These are phyloP conservation scores for Erigeron canadensis DNA, from an alignment of 129 eudicot species.

Conservation along the genomic window DNA sequence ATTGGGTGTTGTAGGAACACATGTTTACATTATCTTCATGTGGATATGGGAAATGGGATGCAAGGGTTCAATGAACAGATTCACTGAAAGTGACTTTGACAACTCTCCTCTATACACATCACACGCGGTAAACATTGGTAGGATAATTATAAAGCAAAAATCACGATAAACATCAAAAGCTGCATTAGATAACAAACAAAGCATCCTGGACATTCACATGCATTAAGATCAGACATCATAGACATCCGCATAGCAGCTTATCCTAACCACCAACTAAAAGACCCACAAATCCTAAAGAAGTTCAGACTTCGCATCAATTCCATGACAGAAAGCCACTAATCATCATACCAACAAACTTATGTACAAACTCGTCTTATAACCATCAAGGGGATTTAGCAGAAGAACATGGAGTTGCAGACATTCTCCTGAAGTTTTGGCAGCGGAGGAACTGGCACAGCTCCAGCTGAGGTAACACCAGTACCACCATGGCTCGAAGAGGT, in stretches of 20 bases:
- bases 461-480: slow-evolving; percentile 49
- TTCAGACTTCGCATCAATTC: slow-evolving; percentile 7
- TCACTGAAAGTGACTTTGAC: too few species aligned
- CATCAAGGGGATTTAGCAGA: slow-evolving; percentile 38
- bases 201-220: neutral
- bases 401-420: slow-evolving; percentile 70
- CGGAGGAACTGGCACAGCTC: slow-evolving; percentile 54
- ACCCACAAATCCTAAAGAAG: neutral
- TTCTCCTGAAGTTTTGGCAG: slow-evolving; percentile 48
- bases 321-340: slow-evolving; percentile 5
- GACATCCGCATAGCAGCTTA: slow-evolving; percentile 1
- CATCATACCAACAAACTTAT: neutral
- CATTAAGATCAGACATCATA: neutral
- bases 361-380: slow-evolving; percentile 14
- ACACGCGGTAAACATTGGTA: too few species aligned
- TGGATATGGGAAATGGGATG: too few species aligned
- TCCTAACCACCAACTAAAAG: neutral
- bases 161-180: too few species aligned
- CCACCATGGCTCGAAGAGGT: slow-evolving; percentile 71
- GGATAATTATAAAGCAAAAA: too few species aligned
- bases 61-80: too few species aligned
- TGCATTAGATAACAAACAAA: neutral
- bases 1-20: too few species aligned
- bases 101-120: too few species aligned
- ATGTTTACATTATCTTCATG: too few species aligned